Evolutionary conservation across 768 basidiomycete genomes (phyloP).

Genomic region (Cyathus striatus): DNA sequence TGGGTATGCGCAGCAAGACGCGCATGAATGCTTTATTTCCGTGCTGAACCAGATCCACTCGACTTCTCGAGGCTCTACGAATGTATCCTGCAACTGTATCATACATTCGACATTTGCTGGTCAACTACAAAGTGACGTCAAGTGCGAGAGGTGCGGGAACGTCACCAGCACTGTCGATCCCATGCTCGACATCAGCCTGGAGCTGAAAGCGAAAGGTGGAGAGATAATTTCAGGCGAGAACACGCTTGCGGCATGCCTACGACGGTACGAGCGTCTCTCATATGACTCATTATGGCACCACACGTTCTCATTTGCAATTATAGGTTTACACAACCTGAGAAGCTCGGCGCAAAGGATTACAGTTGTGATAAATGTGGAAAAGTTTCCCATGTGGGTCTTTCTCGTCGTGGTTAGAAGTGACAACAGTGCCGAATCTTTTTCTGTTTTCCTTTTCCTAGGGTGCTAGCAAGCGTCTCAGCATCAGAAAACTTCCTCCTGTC

Average conservation of each 20-base stretch:
- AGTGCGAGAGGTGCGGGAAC: conserved; percentile 80
- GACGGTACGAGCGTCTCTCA: conserved; percentile 42
- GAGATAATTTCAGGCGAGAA: conserved; percentile 44
- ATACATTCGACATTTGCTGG: conserved; percentile 90
- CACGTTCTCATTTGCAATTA: conserved; percentile 5
- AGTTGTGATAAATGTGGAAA: conserved; percentile 80
- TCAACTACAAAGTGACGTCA: conserved; percentile 82
- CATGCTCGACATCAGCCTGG: conserved; percentile 87
- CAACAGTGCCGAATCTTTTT: neutral
- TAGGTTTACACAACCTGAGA: conserved; percentile 86
- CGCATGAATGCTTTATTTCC: conserved; percentile 83
- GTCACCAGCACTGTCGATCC: conserved; percentile 80
- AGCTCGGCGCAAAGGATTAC: conserved; percentile 77
- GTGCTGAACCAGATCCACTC: conserved; percentile 84
- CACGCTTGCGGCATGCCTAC: conserved; percentile 71
- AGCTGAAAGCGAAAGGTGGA: conserved; percentile 53
- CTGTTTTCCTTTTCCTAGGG: conserved; percentile 35
- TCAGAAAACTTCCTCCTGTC: conserved; percentile 82
- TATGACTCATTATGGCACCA: conserved; percentile 5
- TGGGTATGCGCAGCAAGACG: conserved; percentile 93
- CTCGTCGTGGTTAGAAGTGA: too few species aligned
- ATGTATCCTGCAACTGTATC: conserved; percentile 83
- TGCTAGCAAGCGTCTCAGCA: conserved; percentile 80
- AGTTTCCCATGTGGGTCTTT: conserved; percentile 53
- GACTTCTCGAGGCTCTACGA: conserved; percentile 68